Evolutionary conservation across 805 yeast genomes (phyloP).

Genomic region (Saccharomyces jurei): DNA sequence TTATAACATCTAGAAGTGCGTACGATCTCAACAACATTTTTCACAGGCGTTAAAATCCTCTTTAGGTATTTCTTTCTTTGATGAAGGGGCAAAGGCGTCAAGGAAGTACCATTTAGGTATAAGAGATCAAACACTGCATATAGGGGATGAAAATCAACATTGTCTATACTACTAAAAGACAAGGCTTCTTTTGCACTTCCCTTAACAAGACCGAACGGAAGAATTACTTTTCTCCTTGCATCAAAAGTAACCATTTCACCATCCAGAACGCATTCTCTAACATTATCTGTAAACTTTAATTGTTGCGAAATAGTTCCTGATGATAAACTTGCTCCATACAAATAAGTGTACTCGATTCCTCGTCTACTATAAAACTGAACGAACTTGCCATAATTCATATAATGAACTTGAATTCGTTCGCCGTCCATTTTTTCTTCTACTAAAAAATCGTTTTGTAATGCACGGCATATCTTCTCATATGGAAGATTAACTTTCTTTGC

Average conservation of each 20-base stretch:
- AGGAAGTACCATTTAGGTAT: slow-evolving; percentile 55
- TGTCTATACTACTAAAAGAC: slow-evolving; percentile 34
- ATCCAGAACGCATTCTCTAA: slow-evolving; percentile 46
- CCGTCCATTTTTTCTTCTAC: slow-evolving; percentile 94
- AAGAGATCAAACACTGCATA: slow-evolving; percentile 68
- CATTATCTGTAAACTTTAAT: slow-evolving; percentile 33
- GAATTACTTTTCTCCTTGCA: slow-evolving; percentile 40
- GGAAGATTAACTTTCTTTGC: slow-evolving; percentile 48
- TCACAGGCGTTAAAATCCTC: slow-evolving; percentile 35
- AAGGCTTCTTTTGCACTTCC: slow-evolving; percentile 54
- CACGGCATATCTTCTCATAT: slow-evolving; percentile 43
- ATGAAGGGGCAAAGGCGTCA: slow-evolving; percentile 46
- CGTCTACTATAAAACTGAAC: slow-evolving; percentile 45
- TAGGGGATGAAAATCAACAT: slow-evolving; percentile 41
- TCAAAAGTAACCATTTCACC: slow-evolving; percentile 95
- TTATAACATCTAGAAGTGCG: slow-evolving; percentile 33
- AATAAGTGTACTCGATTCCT: slow-evolving; percentile 62
- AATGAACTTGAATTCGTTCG: slow-evolving; percentile 76
- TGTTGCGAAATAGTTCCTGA: slow-evolving; percentile 50
- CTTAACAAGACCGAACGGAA: slow-evolving; percentile 79
- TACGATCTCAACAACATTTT: slow-evolving; percentile 43
- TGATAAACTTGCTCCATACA: slow-evolving; percentile 51
- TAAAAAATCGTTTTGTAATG: slow-evolving; percentile 42
- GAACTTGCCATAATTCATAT: slow-evolving; percentile 36
- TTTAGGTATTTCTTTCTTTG: slow-evolving; percentile 48